Evolutionary conservation across 2,329 filamentous ascomycete species (phyloP).

Genomic region (Alternaria brassicicola): DNA sequence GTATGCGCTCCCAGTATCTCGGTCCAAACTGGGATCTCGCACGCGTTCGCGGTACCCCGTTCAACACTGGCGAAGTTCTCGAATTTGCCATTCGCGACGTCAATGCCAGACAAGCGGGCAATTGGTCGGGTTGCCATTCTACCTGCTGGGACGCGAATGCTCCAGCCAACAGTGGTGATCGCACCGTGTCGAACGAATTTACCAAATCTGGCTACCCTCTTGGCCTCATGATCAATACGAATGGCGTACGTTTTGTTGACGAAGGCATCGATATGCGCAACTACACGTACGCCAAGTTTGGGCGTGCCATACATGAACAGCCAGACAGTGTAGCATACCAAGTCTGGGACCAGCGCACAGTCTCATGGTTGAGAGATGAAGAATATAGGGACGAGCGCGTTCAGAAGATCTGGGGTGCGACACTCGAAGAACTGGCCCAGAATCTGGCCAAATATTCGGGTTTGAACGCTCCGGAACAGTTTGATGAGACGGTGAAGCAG

Average conservation of each 20-base stretch:
- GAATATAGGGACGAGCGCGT: conserved; percentile 68
- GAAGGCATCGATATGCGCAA: conserved; percentile 70
- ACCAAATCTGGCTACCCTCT: conserved; percentile 73
- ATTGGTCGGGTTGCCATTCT: conserved; percentile 70
- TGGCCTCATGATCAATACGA: conserved; percentile 67
- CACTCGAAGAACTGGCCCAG: conserved; percentile 62
- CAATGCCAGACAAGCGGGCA: conserved; percentile 59
- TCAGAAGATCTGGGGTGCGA: conserved; percentile 57
- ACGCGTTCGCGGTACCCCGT: conserved; percentile 66
- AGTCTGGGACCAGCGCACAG: conserved; percentile 64
- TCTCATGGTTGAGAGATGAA: conserved; percentile 62
- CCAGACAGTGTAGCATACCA: conserved; percentile 66
- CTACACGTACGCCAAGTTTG: conserved; percentile 71
- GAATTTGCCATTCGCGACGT: conserved; percentile 59
- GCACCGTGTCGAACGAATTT: conserved; percentile 67
- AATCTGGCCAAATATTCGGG: conserved; percentile 55
- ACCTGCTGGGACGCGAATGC: conserved; percentile 70
- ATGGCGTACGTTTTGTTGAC: conserved; percentile 68
- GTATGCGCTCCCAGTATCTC: conserved; percentile 61
- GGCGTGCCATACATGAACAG: conserved; percentile 65
- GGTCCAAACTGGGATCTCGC: conserved; percentile 69
- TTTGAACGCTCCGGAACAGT: conserved; percentile 53
- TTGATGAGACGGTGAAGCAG: conserved; percentile 59
- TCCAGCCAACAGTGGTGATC: conserved; percentile 60
- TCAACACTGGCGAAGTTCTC: conserved; percentile 67